These are phyloP conservation scores for Curvularia eragrostidis DNA, from an alignment of 2,329 filamentous ascomycete genomes.

Conservation along the genomic window DNA sequence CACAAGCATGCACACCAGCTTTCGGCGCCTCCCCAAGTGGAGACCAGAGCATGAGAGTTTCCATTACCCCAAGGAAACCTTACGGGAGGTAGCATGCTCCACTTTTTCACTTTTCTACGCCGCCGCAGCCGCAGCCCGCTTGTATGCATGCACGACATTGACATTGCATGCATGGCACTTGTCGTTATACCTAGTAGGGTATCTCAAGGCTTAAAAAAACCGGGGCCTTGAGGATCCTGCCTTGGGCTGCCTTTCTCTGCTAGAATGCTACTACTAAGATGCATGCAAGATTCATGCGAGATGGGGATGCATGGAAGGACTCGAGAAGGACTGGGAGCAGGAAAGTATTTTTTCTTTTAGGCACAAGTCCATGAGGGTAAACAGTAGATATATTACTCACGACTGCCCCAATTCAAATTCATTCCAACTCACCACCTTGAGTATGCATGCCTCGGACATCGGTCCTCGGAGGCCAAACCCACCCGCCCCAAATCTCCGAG, in stretches of 20 bases:
- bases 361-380: too few species aligned
- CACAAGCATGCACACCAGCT: too few species aligned
- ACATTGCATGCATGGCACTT: neutral
- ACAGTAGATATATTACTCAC: too few species aligned
- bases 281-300: neutral
- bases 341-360: too few species aligned
- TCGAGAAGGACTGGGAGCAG: neutral
- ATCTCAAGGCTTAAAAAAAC: neutral
- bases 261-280: neutral
- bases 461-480: too few species aligned
- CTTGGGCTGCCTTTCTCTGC: neutral
- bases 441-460: too few species aligned
- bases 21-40: too few species aligned
- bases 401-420: too few species aligned
- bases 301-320: neutral
- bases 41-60: neutral
- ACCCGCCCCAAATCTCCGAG: too few species aligned
- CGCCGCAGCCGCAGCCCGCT: neutral
- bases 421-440: too few species aligned
- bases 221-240: neutral
- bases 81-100: too few species aligned
- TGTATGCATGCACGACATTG: too few species aligned
- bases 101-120: neutral
- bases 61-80: slow-evolving; percentile 7
- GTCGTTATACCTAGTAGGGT: neutral